Evolutionary conservation across 257 asterid species (phyloP), one percentile per base, ranked within the genome.

Genomic region (Paraleonurus japonicus): DNA sequence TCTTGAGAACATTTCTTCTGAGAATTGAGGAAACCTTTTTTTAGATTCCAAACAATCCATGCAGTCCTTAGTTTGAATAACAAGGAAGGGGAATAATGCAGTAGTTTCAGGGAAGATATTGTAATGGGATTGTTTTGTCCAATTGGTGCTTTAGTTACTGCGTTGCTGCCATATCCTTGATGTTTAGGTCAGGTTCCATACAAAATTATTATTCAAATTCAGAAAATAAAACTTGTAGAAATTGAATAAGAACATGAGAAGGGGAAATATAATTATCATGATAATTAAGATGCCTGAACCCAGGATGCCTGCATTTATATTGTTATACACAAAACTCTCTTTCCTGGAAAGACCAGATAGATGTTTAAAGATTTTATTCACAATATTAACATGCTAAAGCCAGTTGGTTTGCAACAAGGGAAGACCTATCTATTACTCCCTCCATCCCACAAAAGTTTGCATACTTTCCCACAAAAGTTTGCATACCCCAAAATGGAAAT

Each of bases 361-460:
- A 69, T 55, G 55, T 24, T 20, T 22, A 16, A 63, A 22, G 39
- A 22, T 41, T 65, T 39, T 47, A 48, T 65, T 65, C 57, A 39
- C 50, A 35, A 19, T 6, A 47, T n/a, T 47, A 3, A 47, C 54
- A 47, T 5, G 51, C 33, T 30, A 20, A 4, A 43, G 3, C 24
- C 30, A 69, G 33, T 35, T 51, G 53, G 32, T 17, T 16, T 69
- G 65, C 58, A 20, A 54, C 19, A 35, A 35, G 7, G 65, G 7
- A 33, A 26, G 74, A 55, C 53, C 43, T 65, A 24, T 51, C 30
- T 41, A 53, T 19, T 53, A n/a, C n/a, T n/a, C n/a, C n/a, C n/a
- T n/a, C n/a, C n/a, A n/a, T n/a, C n/a, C n/a, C n/a, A n/a, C n/a
- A n/a, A n/a, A n/a, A n/a, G n/a, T n/a, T n/a, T n/a, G n/a, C n/a